A percentile compares a stretch with the other conserved stretches of the same genome.
Conservation (phyloP, 129 eudicot genomes). For the Chrysanthemum makinoi region DNA sequence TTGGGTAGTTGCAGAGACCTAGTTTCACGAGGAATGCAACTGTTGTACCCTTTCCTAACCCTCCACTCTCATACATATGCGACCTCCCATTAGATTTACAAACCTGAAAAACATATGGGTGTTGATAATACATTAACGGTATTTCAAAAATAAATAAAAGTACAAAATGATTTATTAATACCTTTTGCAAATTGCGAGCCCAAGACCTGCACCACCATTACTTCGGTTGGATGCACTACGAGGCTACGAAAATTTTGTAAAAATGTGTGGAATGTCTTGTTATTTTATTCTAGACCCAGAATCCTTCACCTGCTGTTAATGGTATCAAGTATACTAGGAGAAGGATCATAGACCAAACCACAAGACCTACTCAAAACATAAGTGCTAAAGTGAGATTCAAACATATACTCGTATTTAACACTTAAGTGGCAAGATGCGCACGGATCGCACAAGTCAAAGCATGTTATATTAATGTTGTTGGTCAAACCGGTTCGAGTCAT, state of each 20-base stretch:
- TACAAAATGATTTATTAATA: background rate
- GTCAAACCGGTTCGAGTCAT: background rate
- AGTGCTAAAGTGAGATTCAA: too few species aligned
- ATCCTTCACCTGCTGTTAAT: slow-evolving; percentile 48
- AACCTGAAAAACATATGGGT: slow-evolving; percentile 36
- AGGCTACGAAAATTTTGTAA: slow-evolving; percentile 50
- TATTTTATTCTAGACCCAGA: slow-evolving; percentile 51
- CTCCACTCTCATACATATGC: slow-evolving; percentile 36
- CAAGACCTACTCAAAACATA: background rate
- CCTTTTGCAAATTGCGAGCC: slow-evolving; percentile 62
- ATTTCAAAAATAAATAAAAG: background rate
- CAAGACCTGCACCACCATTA: slow-evolving; percentile 44
- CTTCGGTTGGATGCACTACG: slow-evolving; percentile 34
- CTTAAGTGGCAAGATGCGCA: too few species aligned
- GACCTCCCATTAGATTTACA: slow-evolving; percentile 53
- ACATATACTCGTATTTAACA: too few species aligned
- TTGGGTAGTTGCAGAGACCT: slow-evolving; percentile 38
- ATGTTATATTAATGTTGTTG: background rate
- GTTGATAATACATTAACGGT: background rate
- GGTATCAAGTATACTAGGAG: background rate
- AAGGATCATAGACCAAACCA: background rate
- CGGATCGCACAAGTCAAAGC: too few species aligned
- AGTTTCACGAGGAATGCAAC: slow-evolving; percentile 47
- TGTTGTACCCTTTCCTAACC: slow-evolving; percentile 58
- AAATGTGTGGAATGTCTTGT: slow-evolving; percentile 57